Percentiles rank a stretch among this genome's conserved stretches.
Evolutionary conservation across 208 protist species (phyloP).

Genomic region (Jaenimonas drosophilae): DNA sequence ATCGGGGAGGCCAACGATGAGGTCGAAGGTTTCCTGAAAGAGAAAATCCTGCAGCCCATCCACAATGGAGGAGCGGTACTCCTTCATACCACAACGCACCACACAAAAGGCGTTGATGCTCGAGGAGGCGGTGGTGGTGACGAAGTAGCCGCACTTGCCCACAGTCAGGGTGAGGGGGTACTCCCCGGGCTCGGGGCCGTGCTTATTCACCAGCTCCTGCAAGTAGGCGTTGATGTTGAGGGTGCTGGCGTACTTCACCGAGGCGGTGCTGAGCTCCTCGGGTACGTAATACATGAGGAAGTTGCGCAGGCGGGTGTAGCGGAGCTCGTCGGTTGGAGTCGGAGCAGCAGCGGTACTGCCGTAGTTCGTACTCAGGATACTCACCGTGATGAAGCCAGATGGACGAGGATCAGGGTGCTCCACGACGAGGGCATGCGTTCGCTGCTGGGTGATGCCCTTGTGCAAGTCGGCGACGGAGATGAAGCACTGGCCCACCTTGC

Average conservation of each 20-base stretch:
- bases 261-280: slow-evolving; percentile 35
- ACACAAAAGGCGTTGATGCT: slow-evolving; percentile 25
- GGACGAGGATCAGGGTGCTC: slow-evolving; percentile 23
- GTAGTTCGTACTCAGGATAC: slow-evolving; percentile 35
- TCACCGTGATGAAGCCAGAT: slow-evolving; percentile 53
- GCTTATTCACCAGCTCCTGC: slow-evolving; percentile 32
- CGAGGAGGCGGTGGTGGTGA: slow-evolving; percentile 1
- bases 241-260: slow-evolving; percentile 49
- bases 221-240: slow-evolving; percentile 61
- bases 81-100: slow-evolving; percentile 35
- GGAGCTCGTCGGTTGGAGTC: slow-evolving; percentile 19
- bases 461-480: slow-evolving; percentile 46
- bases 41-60: slow-evolving; percentile 30
- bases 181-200: slow-evolving; percentile 67
- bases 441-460: slow-evolving; percentile 28
- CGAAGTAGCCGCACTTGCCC: slow-evolving; percentile 23
- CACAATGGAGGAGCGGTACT: slow-evolving; percentile 41
- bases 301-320: slow-evolving; percentile 37
- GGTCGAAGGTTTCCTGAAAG: slow-evolving; percentile 54
- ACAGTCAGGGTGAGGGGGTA: slow-evolving; percentile 42
- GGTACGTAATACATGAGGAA: slow-evolving; percentile 73
- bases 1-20: slow-evolving; percentile 50
- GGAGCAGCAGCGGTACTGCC: slow-evolving; percentile 27
- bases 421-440: slow-evolving; percentile 57
- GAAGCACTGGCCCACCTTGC: slow-evolving; percentile 43